Evolutionary conservation across 2,329 filamentous ascomycete genomes (phyloP).

Genomic region (Penicillium sclerotiorum): DNA sequence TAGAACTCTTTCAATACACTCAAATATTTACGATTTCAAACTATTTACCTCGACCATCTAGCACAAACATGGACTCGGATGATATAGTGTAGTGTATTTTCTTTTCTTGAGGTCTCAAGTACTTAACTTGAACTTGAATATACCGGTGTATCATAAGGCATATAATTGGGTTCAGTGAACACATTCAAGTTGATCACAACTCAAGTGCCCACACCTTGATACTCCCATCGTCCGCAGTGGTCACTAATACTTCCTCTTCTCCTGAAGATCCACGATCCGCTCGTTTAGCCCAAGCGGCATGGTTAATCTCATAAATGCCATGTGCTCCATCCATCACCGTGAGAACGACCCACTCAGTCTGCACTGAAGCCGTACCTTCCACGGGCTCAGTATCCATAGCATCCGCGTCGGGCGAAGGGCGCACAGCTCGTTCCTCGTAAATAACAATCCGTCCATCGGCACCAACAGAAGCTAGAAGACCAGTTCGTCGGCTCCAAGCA

Average conservation of each 20-base stretch:
- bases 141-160: too few species aligned
- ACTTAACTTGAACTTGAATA: too few species aligned
- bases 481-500: conserved; percentile 77
- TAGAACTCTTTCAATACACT: conserved; percentile 6
- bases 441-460: conserved; percentile 82
- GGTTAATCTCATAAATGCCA: conserved; percentile 92
- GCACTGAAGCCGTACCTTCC: conserved; percentile 25
- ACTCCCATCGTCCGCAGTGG: conserved; percentile 88
- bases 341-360: conserved; percentile 70
- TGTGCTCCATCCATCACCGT: conserved; percentile 74
- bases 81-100: background rate
- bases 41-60: too few species aligned
- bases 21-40: conserved; percentile 4
- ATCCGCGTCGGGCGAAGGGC: conserved; percentile 20
- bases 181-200: too few species aligned
- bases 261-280: conserved; percentile 64
- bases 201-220: conserved; percentile 83
- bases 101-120: too few species aligned
- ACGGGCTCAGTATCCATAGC: conserved; percentile 33
- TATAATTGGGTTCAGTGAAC: too few species aligned
- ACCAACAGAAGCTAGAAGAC: conserved; percentile 81
- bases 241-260: conserved; percentile 82
- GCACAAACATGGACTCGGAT: too few species aligned
- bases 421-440: conserved; percentile 66
- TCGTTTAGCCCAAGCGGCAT: conserved; percentile 82